Evolutionary conservation across 768 basidiomycete genomes (phyloP), one percentile per base, ranked within the genome.

Genomic region (Russula sp.): DNA sequence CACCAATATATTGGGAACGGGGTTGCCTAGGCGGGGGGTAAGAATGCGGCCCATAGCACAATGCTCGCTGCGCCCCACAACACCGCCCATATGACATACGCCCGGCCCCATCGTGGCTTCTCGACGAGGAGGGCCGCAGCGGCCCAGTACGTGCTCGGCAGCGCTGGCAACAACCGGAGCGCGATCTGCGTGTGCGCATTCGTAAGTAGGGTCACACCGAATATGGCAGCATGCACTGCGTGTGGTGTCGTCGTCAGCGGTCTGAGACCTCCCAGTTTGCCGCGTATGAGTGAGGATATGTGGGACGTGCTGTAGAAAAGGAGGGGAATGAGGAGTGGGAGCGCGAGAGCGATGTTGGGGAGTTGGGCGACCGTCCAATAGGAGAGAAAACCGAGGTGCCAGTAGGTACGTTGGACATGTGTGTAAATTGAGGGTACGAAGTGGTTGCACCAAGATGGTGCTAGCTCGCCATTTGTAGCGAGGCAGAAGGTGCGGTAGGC

Each of bases 71-170:
- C 73, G 4, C 89, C 86, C 94, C 95, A 98, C 0, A 87, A 65
- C 1, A 88, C 71, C 59, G 83, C 85, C 91, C 94, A 99, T 11
- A 74, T 71, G 3, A 94, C 75, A 90, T 94, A 98, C 49, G 73
- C 72, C 48, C 69, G 78, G 3, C 84, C 88, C 71, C 74, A 78
- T 9, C 62, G 53, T 63, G 80, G 82, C 31, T 76, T 73, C 63
- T 81, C 75, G 39, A 84, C 66, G 40, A 88, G 70, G 20, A 94
- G 73, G 73, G 82, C 78, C 4, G 91, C 84, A n/a, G 88, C 85
- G 3, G 84, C 87, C 97, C 96, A 98, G 73, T 92, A 94, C 1
- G 84, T 76, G 52, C 88, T 76, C 0, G 96, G 96, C 73, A 93
- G 79, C 4, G 88, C 83, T 1, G 87, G 81, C 22, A 85, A 84